Conservation (phyloP, 2,329 filamentous ascomycete genomes). For the Paecilomyces dactylethromorphus region DNA sequence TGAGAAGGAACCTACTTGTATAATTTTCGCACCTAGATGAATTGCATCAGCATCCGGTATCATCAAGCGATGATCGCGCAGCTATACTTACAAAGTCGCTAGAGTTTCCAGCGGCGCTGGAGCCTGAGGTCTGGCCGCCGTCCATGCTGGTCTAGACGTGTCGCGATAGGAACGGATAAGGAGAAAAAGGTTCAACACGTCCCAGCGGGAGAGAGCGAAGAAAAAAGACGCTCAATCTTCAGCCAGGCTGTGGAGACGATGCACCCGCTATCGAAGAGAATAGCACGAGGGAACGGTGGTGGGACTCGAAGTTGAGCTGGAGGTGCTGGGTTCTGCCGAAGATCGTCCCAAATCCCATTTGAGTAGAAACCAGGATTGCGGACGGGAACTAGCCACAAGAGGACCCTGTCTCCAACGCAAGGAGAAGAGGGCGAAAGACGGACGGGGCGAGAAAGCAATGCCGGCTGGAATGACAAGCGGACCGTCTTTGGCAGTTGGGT, state of each 20-base stretch:
- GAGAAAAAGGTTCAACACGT: conserved; percentile 18
- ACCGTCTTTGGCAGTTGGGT: background rate
- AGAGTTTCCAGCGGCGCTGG: conserved; percentile 64
- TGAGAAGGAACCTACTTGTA: conserved; percentile 68
- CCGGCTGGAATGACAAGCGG: background rate
- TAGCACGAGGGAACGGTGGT: conserved; percentile 4
- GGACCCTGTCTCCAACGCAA: conserved; percentile 4
- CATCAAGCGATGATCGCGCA: conserved; percentile 5
- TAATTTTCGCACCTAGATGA: conserved; percentile 79
- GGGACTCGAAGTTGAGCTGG: conserved; percentile 6
- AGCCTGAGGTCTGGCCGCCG: conserved; percentile 34
- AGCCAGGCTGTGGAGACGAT: background rate
- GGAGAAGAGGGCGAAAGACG: background rate
- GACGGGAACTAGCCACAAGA: conserved; percentile 6
- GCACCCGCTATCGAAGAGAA: background rate
- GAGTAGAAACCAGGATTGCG: conserved; percentile 2
- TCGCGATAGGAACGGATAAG: conserved; percentile 32
- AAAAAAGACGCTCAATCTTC: conserved; percentile 6
- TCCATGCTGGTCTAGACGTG: conserved; percentile 40
- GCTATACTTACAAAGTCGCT: conserved; percentile 80
- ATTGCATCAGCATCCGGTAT: conserved; percentile 16
- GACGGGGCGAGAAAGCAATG: background rate
- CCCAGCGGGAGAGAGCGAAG: conserved; percentile 10
- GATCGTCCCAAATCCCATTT: conserved; percentile 7
- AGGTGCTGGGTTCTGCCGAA: conserved; percentile 4